Base-by-base conservation (phyloP, 2,329 filamentous ascomycete species). In the Clonostachys sp. region DNA sequence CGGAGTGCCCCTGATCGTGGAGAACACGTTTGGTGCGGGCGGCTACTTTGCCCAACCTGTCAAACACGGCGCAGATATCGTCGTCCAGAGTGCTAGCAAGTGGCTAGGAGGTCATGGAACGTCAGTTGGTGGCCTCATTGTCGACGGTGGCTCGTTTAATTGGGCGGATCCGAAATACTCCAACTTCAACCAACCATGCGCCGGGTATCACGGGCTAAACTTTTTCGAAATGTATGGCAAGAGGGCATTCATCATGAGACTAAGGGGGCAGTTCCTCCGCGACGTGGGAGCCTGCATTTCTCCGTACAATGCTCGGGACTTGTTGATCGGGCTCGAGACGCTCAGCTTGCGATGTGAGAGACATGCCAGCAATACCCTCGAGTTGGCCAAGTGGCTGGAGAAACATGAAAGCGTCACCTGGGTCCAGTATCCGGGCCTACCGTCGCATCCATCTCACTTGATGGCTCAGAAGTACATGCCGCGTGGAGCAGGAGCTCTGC, bases 71-170 rank as follows among this genome's bases (percentile, higher is more conserved):
- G 85, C 81, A 45, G 84, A 89, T 54, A 87, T 88, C 48, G 78
- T 88, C 43, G 81, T 86, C 12, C 84, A 88, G 67, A 84, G 79
- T 33, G 82, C 81, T 13, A 87, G 83, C 4, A 88, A 88, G 61
- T 88, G 84, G 85, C 87, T 88, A 49, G 84, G 85, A 43, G 84
- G 84, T 24, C 84, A 88, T 59, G 85, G 85, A 36, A 86, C 84
- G 17, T 87, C 84, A 13, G 83, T 87, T 57, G 84, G 75, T 36
- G 84, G 84, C 47, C 73, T 87, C 24, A 74, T 88, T 12, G 71
- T 88, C 45, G 84, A 87, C 64, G 77, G 79, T 48, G 84, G 84
- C 43, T 85, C 84, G 56, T 88, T 88, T 57, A 81, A 87, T 68
- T 88, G 85, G 85, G 82, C 80, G 44, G 83, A 81, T 56, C 70